Base-by-base conservation (phyloP, 2,329 filamentous ascomycete genomes). In the Thyridium curvatum region DNA sequence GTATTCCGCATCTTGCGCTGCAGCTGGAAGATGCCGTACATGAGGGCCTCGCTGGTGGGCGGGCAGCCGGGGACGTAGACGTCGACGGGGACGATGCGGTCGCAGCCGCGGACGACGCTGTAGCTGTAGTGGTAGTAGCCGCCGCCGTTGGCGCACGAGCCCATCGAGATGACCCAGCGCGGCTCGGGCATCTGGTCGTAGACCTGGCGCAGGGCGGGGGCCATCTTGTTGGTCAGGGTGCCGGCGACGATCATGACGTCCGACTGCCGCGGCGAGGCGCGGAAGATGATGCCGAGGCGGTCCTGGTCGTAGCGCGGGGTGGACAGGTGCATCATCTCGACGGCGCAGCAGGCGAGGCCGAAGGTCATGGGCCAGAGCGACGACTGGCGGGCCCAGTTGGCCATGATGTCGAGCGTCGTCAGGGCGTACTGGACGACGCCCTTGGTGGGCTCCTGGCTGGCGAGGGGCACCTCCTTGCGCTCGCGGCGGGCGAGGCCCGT, bases 171-270 rank as follows among this genome's bases (percentile, higher is more conserved):
- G 16, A 71, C 87, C 87, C 87, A 94, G 56, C 84, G 76, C 14
- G 88, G 88, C 26, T 94, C 88, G 21, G 88, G 87, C 88, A 94
- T 94, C 71, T 94, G 89, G 63, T 95, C 89, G 68, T 95, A 95
- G 45, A 94, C 84, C 66, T 93, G 86, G 62, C 89, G 76, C 56
- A 95, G 69, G 28, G 89, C 89, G 3, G 89, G 87, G 1, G 87
- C 88, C 89, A 95, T 95, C 72, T 95, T 95, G 74, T 95, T 95
- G 52, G 87, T 94, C 45, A 95, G 76, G 21, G 89, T 95, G 43
- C 89, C 89, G 18, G 89, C 88, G 16, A 94, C 88, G 54, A 94
- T 93, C 87, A 94, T 93, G 49, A 94, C 84, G 62, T 94, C 88
- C 44, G 86, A 86, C 64, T 94, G 87, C 47, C 87, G 82, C 2